Conservation (phyloP, 2,329 filamentous ascomycete genomes). For the Delphinella strobiligena region DNA sequence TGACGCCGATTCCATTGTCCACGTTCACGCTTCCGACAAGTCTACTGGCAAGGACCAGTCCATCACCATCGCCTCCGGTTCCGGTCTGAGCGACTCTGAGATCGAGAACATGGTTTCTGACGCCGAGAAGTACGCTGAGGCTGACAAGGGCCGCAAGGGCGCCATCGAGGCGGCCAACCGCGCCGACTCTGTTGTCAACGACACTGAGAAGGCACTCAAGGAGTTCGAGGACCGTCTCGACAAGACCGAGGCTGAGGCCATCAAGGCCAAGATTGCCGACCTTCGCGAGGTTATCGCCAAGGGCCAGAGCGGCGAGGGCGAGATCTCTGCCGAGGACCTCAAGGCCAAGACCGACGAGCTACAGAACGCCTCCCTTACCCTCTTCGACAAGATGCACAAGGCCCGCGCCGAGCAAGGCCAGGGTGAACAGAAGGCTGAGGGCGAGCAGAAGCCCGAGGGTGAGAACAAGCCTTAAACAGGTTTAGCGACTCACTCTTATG, state of each 20-base stretch:
- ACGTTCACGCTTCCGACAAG: conserved; percentile 98
- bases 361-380: conserved; percentile 85
- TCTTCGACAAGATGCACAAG: conserved; percentile 99
- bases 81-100: conserved; percentile 86
- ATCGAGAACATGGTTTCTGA: conserved; percentile 97
- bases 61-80: conserved; percentile 96
- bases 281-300: conserved; percentile 73
- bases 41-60: conserved; percentile 99
- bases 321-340: conserved; percentile 77
- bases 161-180: conserved; percentile 96
- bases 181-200: conserved; percentile 89
- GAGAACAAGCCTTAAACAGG: conserved; percentile 57
- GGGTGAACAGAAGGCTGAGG: conserved; percentile 29
- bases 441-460: conserved; percentile 40
- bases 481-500: neutral
- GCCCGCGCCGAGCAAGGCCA: conserved; percentile 51
- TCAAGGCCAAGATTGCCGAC: conserved; percentile 92
- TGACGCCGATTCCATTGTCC: conserved; percentile 93
- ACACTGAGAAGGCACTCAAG: conserved; percentile 96
- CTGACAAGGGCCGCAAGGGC: conserved; percentile 92
- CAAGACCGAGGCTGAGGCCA: conserved; percentile 86
- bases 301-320: conserved; percentile 86
- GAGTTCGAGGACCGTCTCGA: conserved; percentile 93
- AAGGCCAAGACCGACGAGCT: conserved; percentile 99
- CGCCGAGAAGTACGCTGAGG: conserved; percentile 89